Percentiles rank a stretch among this genome's conserved stretches.
phyloP scores from a whole-genome alignment of 2,329 filamentous ascomycete genomes.

The Aspergillus pseudoterreus region DNA sequence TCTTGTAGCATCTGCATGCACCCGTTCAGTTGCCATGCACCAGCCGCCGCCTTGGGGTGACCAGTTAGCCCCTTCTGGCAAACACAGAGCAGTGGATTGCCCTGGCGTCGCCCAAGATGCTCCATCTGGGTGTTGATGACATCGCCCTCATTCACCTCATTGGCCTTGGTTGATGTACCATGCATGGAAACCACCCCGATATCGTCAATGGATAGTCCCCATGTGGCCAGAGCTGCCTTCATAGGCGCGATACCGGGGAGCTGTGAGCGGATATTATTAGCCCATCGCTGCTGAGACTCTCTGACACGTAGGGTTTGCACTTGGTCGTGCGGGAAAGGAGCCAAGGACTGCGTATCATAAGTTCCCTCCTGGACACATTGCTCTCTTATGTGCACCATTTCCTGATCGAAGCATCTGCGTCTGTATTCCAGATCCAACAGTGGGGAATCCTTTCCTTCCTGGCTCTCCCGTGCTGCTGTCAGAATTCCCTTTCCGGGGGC shows the following conservation, averaged over 20 bases:
- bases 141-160: slow-evolving; percentile 97
- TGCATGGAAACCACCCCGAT: slow-evolving; percentile 93
- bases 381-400: slow-evolving; percentile 62
- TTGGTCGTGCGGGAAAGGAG: not conserved
- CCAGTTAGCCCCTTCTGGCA: slow-evolving; percentile 98
- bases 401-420: slow-evolving; percentile 84
- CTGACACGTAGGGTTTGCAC: slow-evolving; percentile 61
- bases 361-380: too few species aligned
- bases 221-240: slow-evolving; percentile 87
- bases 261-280: slow-evolving; percentile 95
- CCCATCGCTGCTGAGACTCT: slow-evolving; percentile 80
- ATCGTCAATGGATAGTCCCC: slow-evolving; percentile 94
- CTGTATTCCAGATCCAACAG: slow-evolving; percentile 94
- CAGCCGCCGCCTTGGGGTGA: slow-evolving; percentile 95
- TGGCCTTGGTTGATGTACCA: slow-evolving; percentile 93
- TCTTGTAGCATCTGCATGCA: slow-evolving; percentile 89
- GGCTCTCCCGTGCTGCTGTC: slow-evolving; percentile 85
- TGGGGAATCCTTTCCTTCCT: slow-evolving; percentile 83
- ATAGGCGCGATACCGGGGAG: slow-evolving; percentile 86
- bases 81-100: slow-evolving; percentile 81
- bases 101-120: slow-evolving; percentile 89
- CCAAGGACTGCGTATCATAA: not conserved
- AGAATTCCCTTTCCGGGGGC: slow-evolving; percentile 78
- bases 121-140: slow-evolving; percentile 91
- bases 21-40: slow-evolving; percentile 98